phyloP scores from a whole-genome alignment of 192 early-diverging fungal genomes.

The Umbelopsis sp. region DNA sequence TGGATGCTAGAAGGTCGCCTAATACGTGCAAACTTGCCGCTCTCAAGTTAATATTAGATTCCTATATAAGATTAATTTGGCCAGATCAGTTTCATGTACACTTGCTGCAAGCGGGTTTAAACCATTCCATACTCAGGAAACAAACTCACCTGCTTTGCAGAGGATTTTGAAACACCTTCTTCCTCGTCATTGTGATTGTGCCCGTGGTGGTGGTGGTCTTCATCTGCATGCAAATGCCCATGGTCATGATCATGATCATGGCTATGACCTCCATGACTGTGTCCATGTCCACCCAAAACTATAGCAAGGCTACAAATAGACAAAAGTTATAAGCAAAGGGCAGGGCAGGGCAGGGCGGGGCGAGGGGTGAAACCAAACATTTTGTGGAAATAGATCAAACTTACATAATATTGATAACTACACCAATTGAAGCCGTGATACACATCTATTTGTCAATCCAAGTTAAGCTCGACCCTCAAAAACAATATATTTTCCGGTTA shows the following conservation, averaged over 20 bases:
- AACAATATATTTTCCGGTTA: not conserved
- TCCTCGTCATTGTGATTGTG: conserved; percentile 47
- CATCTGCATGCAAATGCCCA: conserved; percentile 19
- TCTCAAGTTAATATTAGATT: conserved; percentile 66
- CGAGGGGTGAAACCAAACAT: not conserved
- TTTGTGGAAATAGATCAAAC: conserved; percentile 29
- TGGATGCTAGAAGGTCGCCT: conserved; percentile 77
- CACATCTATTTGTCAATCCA: conserved; percentile 57
- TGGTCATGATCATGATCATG: conserved; percentile 35
- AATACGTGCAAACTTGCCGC: conserved; percentile 80
- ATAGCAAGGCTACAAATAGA: conserved; percentile 45
- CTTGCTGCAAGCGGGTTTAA: no score
- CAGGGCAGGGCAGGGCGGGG: no score
- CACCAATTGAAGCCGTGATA: conserved; percentile 69
- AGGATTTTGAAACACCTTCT: conserved; percentile 15
- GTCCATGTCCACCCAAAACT: conserved; percentile 55
- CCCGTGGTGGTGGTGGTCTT: conserved; percentile 39
- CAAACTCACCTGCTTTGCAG: conserved; percentile 35
- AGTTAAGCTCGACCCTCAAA: no score
- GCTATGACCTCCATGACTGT: conserved; percentile 50
- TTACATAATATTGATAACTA: conserved; percentile 74
- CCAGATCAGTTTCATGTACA: not conserved
- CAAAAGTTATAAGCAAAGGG: not conserved
- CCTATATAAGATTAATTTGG: not conserved
- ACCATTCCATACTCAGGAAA: not conserved